phyloP scores from a whole-genome alignment of 495 filamentous ascomycete genomes.

The Neurospora sp. region DNA sequence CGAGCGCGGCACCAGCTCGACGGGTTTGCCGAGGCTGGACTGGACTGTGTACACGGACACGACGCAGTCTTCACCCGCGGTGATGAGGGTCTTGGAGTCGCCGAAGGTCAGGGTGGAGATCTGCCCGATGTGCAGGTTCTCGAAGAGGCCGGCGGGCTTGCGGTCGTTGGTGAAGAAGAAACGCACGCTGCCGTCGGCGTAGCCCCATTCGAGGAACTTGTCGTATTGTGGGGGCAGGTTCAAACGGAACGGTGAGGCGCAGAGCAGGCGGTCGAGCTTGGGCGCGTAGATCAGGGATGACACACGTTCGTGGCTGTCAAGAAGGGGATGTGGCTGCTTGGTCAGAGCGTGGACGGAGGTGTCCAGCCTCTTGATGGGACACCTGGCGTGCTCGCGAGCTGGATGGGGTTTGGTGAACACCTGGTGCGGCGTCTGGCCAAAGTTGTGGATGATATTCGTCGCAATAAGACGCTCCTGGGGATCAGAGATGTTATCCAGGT shows the following conservation, averaged over 20 bases:
- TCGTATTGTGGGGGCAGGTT: conserved; percentile 83
- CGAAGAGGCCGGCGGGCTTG: conserved; percentile 66
- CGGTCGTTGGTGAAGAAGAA: conserved; percentile 65
- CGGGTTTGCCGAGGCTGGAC: conserved; percentile 44
- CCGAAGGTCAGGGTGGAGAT: conserved; percentile 73
- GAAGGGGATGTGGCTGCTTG: conserved; percentile 68
- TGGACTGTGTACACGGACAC: conserved; percentile 69
- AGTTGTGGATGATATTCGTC: conserved; percentile 96
- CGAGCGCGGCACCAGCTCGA: conserved; percentile 71
- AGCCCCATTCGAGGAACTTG: conserved; percentile 93
- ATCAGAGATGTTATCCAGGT: conserved; percentile 86
- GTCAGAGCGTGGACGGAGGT: conserved; percentile 67
- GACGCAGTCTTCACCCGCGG: conserved; percentile 83
- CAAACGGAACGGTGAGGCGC: conserved; percentile 68
- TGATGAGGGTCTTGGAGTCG: conserved; percentile 82
- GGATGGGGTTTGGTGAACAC: conserved; percentile 78
- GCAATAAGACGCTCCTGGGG: conserved; percentile 73
- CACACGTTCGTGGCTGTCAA: conserved; percentile 74
- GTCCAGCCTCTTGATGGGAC: conserved; percentile 59
- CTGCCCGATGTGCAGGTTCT: conserved; percentile 85
- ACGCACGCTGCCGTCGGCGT: conserved; percentile 81
- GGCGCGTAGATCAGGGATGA: conserved; percentile 65
- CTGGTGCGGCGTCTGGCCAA: conserved; percentile 94
- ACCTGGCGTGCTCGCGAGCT: conserved; percentile 54
- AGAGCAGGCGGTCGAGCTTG: conserved; percentile 76